These are phyloP conservation scores for Pseudopediastrum boryanum DNA, from an alignment of 139 green algal species.

Conservation along the genomic window DNA sequence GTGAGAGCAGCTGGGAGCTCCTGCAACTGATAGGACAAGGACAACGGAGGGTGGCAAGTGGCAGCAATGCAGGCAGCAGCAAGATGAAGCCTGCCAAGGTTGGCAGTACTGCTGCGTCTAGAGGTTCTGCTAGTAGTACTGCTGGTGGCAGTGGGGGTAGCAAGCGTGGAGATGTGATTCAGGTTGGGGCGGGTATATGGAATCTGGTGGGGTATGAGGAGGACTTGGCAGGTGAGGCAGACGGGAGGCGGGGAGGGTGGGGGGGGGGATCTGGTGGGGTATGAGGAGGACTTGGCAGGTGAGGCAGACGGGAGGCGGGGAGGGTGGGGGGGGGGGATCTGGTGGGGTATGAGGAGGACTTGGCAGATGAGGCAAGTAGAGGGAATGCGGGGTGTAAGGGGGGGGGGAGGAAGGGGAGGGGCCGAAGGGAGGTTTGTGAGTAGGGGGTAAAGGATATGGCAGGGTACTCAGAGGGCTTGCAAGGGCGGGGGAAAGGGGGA, in stretches of 20 bases:
- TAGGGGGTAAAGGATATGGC: conserved; percentile 11
- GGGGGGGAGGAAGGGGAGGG: too few species aligned
- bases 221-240: conserved; percentile 6
- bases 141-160: background rate
- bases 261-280: conserved; percentile 13
- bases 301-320: background rate
- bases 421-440: too few species aligned
- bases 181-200: too few species aligned
- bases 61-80: conserved; percentile 12
- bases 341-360: background rate
- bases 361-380: background rate
- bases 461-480: background rate
- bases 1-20: background rate
- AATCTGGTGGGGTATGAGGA: conserved; percentile 10
- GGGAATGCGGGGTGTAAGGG: conserved; percentile 13
- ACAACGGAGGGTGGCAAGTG: background rate
- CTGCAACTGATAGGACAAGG: background rate
- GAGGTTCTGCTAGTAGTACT: background rate
- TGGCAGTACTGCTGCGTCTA: background rate
- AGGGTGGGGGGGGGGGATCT: conserved; percentile 27
- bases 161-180: conserved; percentile 12
- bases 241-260: conserved; percentile 12
- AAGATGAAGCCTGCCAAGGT: background rate
- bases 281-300: conserved; percentile 17
- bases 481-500: too few species aligned